Conservation (phyloP, 192 early-diverging fungal species). For the Linnemannia zychae region DNA sequence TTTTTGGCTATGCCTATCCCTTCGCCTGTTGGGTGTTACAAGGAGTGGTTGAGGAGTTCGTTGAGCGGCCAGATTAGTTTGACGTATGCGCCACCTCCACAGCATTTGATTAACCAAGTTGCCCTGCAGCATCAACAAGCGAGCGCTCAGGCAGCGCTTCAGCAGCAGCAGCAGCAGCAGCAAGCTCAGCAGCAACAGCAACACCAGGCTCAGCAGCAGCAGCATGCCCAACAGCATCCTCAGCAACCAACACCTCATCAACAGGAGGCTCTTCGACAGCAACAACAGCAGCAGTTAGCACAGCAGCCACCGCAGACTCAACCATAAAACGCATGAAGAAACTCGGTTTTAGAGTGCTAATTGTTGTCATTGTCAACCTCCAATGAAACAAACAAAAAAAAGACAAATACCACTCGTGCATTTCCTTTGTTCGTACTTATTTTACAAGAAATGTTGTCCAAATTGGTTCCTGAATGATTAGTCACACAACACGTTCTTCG, state of each 20-base stretch:
- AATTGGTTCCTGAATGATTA: no score
- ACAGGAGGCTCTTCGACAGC: not conserved
- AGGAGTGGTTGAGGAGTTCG: constrained; percentile 59
- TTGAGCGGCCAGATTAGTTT: constrained; percentile 64
- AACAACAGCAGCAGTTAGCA: constrained; percentile 2
- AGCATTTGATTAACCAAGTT: constrained; percentile 9
- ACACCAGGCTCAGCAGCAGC: constrained; percentile 23
- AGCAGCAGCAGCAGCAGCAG: constrained; percentile 32
- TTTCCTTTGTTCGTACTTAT: no score
- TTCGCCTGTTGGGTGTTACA: constrained; percentile 61
- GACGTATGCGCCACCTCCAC: constrained; percentile 12
- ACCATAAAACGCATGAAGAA: not conserved
- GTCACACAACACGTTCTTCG: no score
- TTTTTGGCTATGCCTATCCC: constrained; percentile 58
- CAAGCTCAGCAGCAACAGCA: constrained; percentile 34
- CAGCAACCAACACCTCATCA: constrained; percentile 16
- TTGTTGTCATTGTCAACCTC: no score
- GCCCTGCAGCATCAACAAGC: constrained; percentile 33
- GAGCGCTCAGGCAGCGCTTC: constrained; percentile 16
- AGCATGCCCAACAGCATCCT: constrained; percentile 16
- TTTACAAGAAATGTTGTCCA: no score
- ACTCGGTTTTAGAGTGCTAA: no score
- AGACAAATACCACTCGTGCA: no score
- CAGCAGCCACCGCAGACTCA: constrained; percentile 15
- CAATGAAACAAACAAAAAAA: no score